Evolutionary conservation across 2,329 filamentous ascomycete genomes (phyloP).

Genomic region (Mycosphaerella arachidis): DNA sequence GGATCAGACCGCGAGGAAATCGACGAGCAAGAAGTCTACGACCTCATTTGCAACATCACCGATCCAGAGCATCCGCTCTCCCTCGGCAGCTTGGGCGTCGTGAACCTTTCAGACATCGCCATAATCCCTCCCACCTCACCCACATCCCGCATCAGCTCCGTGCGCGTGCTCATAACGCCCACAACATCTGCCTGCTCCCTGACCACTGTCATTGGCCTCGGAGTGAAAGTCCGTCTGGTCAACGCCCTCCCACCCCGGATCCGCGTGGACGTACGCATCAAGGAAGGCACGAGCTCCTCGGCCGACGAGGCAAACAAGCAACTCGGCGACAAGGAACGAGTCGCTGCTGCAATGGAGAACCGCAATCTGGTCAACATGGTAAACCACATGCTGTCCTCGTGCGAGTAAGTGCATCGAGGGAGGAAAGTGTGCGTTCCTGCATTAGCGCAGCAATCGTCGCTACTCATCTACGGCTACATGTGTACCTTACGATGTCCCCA

Average conservation of each 20-base stretch:
- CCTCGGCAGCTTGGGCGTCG: constrained; percentile 85
- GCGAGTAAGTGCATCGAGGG: constrained; percentile 24
- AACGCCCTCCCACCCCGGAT: constrained; percentile 88
- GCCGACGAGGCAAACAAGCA: constrained; percentile 97
- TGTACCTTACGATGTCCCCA: neutral
- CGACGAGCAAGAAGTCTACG: constrained; percentile 95
- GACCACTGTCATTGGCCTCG: constrained; percentile 91
- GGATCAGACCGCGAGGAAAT: constrained; percentile 74
- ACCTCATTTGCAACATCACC: constrained; percentile 89
- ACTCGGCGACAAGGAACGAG: constrained; percentile 90
- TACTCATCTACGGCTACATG: neutral
- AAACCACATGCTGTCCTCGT: constrained; percentile 73
- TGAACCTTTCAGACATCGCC: constrained; percentile 90
- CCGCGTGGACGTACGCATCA: constrained; percentile 86
- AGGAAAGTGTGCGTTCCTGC: constrained; percentile 7
- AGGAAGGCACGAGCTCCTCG: constrained; percentile 91
- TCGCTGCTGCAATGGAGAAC: constrained; percentile 92
- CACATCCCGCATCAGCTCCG: constrained; percentile 62
- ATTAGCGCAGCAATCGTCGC: constrained; percentile 11
- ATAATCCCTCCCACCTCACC: constrained; percentile 65
- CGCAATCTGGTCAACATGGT: constrained; percentile 82
- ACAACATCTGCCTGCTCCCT: constrained; percentile 96
- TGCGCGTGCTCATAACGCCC: constrained; percentile 85
- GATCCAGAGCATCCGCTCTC: constrained; percentile 96
- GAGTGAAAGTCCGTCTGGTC: constrained; percentile 85